A percentile compares a stretch with the other conserved stretches of the same genome.
phyloP scores from a whole-genome alignment of 768 basidiomycete genomes.

The Inosperma sp. region DNA sequence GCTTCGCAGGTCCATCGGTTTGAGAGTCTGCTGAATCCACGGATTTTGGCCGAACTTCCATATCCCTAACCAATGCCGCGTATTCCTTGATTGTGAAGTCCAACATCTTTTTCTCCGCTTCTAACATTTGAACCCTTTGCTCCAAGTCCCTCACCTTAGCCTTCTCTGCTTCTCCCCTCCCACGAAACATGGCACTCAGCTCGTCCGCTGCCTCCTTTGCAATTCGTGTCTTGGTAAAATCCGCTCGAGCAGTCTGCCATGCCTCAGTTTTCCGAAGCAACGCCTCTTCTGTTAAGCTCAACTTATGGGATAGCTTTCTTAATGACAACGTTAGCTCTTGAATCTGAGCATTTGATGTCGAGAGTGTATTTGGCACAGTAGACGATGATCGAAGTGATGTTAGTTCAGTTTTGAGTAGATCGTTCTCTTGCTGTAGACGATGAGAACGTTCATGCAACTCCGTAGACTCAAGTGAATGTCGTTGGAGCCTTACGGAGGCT shows the following conservation, averaged over 20 bases:
- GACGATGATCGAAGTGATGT: conserved; percentile 46
- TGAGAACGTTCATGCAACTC: conserved; percentile 44
- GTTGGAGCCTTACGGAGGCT: conserved; percentile 63
- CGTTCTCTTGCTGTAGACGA: conserved; percentile 57
- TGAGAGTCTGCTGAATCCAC: background rate
- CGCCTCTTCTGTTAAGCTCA: conserved; percentile 54
- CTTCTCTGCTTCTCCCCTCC: conserved; percentile 50
- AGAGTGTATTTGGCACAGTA: conserved; percentile 25
- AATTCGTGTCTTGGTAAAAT: conserved; percentile 39
- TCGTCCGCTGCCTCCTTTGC: conserved; percentile 51
- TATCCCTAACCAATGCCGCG: conserved; percentile 63
- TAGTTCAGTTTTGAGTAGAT: conserved; percentile 51
- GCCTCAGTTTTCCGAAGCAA: conserved; percentile 47
- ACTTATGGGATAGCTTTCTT: conserved; percentile 63
- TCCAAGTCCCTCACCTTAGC: conserved; percentile 47
- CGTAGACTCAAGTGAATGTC: conserved; percentile 51
- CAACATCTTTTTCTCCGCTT: conserved; percentile 57
- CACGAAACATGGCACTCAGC: conserved; percentile 48
- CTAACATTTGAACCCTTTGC: conserved; percentile 40
- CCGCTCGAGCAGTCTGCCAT: conserved; percentile 40
- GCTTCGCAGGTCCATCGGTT: background rate
- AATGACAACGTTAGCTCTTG: conserved; percentile 64
- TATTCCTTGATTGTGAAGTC: conserved; percentile 70
- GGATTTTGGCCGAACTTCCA: conserved; percentile 43
- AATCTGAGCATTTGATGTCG: conserved; percentile 29